These are phyloP conservation scores for Rhodotorula sp. DNA, from an alignment of 1,284 basidiomycete species.

Conservation along the genomic window DNA sequence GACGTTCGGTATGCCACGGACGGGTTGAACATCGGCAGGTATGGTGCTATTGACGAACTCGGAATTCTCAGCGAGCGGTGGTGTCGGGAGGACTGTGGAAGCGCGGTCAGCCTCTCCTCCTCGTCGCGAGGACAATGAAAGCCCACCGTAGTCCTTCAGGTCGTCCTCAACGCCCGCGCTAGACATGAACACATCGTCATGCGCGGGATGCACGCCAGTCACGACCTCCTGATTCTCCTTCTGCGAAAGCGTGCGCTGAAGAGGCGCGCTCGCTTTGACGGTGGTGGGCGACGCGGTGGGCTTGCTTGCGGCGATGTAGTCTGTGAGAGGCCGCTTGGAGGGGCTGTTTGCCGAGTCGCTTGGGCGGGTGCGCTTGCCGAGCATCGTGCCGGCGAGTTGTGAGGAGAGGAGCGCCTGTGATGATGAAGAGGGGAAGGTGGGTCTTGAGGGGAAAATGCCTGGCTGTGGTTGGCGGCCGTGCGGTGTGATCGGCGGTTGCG, in stretches of 20 bases:
- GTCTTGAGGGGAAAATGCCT: not conserved
- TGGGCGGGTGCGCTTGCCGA: constrained; percentile 10
- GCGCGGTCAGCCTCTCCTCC: not conserved
- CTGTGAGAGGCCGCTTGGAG: constrained; percentile 3
- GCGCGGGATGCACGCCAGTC: not conserved
- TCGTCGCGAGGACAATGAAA: too few species aligned
- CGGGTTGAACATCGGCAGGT: not conserved
- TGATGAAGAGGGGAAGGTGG: not conserved
- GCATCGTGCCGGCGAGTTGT: not conserved
- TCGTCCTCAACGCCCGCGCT: not conserved
- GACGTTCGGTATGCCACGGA: constrained; percentile 43
- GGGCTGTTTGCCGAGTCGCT: not conserved
- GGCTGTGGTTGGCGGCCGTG: not conserved
- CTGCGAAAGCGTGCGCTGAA: not conserved
- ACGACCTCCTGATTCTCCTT: not conserved
- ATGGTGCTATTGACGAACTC: not conserved
- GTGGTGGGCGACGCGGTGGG: not conserved
- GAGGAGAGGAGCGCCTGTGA: not conserved
- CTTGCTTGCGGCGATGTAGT: constrained; percentile 6
- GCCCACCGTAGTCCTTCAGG: not conserved
- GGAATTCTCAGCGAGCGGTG: not conserved
- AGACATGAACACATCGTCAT: not conserved
- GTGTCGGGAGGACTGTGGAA: not conserved
- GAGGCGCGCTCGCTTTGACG: not conserved
- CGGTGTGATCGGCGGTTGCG: not conserved